A percentile compares a stretch with the other conserved stretches of the same genome.
These are phyloP conservation scores for Zymoseptoria passerinii DNA, from an alignment of 2,329 filamentous ascomycete genomes.

Conservation along the genomic window DNA sequence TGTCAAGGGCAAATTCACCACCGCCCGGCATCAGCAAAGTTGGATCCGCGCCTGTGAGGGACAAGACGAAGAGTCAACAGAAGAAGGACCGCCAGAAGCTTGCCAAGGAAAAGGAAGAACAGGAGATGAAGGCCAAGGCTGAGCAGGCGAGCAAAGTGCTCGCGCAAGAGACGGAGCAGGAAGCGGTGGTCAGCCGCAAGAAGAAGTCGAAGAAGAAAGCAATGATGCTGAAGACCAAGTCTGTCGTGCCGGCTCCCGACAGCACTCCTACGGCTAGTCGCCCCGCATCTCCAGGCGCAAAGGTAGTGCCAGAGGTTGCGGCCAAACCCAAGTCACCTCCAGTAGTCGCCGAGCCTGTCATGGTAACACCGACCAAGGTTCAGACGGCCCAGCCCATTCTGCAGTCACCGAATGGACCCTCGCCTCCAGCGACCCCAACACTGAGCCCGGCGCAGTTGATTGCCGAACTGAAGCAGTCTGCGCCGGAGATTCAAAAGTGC, in stretches of 20 bases:
- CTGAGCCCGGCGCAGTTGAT: conserved; percentile 27
- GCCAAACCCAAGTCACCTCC: not conserved
- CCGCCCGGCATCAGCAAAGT: conserved; percentile 51
- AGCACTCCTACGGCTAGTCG: conserved; percentile 24
- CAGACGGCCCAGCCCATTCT: conserved; percentile 9
- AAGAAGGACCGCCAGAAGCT: conserved; percentile 53
- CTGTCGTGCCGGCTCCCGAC: conserved; percentile 17
- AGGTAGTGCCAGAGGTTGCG: conserved; percentile 1
- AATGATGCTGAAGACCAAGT: conserved; percentile 23
- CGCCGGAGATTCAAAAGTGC: conserved; percentile 26
- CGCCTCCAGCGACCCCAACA: conserved; percentile 27
- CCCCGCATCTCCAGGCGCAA: conserved; percentile 15
- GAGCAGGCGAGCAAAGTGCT: conserved; percentile 39
- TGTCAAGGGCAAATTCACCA: conserved; percentile 65
- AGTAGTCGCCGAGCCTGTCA: conserved; percentile 5
- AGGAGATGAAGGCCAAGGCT: conserved; percentile 35
- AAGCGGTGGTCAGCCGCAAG: conserved; percentile 69
- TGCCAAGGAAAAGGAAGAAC: conserved; percentile 38
- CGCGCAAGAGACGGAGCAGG: conserved; percentile 49
- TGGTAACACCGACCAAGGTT: conserved; percentile 15
- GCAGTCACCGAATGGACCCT: conserved; percentile 24
- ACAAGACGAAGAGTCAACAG: conserved; percentile 68
- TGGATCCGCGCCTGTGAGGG: conserved; percentile 59
- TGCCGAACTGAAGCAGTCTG: conserved; percentile 25
- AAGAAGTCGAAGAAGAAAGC: conserved; percentile 70